A percentile compares a stretch with the other conserved stretches of the same genome.
Evolutionary conservation across 257 asterid genomes (phyloP).

Genomic region (Solanum acaule): DNA sequence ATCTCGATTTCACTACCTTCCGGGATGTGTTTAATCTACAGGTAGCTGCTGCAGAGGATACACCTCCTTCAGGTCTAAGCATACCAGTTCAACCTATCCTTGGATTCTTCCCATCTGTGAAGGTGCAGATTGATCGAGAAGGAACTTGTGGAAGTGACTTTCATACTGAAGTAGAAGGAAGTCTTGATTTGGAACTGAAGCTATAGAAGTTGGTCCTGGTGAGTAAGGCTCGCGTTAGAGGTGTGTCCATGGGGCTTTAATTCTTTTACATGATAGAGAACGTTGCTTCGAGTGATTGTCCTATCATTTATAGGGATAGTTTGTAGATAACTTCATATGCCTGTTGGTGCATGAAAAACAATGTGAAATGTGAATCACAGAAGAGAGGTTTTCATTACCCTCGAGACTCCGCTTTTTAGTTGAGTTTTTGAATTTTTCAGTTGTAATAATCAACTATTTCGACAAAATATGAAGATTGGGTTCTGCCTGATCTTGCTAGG

Average conservation of each 20-base stretch:
- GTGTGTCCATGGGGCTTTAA: neutral
- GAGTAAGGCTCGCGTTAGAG: neutral
- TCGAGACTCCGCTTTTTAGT: neutral
- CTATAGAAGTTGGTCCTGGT: constrained; percentile 15
- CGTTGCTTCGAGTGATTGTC: neutral
- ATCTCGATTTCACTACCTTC: too few relatives aligned
- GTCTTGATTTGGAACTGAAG: constrained; percentile 59
- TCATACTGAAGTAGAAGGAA: constrained; percentile 25
- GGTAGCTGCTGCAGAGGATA: neutral
- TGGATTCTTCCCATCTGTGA: constrained; percentile 43
- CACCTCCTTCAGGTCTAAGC: constrained; percentile 11
- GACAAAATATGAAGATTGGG: neutral
- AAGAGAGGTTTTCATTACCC: too few relatives aligned
- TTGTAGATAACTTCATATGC: neutral
- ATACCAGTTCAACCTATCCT: constrained; percentile 19
- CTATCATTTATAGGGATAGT: neutral
- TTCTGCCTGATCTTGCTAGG: neutral
- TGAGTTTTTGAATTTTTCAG: neutral
- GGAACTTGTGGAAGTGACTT: constrained; percentile 10
- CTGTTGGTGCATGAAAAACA: neutral
- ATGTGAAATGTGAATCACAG: neutral
- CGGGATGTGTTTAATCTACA: too few relatives aligned
- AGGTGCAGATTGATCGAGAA: constrained; percentile 10
- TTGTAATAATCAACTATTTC: neutral
- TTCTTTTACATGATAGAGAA: neutral